These are phyloP conservation scores for Cyclotella cryptica DNA, from an alignment of 108 stramenopile genomes.

Conservation along the genomic window DNA sequence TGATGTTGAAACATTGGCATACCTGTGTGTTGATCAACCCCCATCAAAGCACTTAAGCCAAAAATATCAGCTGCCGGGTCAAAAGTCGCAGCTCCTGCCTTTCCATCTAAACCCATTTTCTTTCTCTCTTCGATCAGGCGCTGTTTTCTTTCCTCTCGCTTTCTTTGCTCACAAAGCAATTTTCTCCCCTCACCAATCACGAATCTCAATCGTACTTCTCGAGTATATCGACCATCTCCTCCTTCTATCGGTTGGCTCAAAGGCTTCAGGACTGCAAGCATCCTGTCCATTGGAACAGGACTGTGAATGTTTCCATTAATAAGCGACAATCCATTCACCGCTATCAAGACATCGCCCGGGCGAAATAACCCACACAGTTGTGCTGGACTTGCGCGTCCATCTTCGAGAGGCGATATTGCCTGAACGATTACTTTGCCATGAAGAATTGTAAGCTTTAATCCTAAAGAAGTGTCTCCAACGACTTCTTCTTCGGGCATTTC, in stretches of 20 bases:
- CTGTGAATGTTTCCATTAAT: conserved; percentile 56
- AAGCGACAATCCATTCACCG: conserved; percentile 68
- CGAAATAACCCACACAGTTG: conserved; percentile 76
- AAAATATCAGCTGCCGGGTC: conserved; percentile 69
- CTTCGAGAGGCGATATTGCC: conserved; percentile 62
- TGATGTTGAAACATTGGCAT: conserved; percentile 58
- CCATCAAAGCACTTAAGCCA: conserved; percentile 64
- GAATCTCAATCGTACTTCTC: conserved; percentile 67
- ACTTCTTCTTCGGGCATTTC: conserved; percentile 54
- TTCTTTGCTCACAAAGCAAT: conserved; percentile 53
- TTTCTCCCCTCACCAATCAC: conserved; percentile 65
- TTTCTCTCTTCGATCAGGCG: conserved; percentile 25
- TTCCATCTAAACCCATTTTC: conserved; percentile 43
- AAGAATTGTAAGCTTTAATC: conserved; percentile 79
- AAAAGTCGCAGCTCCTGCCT: not conserved
- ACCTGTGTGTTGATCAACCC: conserved; percentile 86
- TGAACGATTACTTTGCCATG: conserved; percentile 89
- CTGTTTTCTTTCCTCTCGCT: conserved; percentile 50
- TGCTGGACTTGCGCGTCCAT: conserved; percentile 85
- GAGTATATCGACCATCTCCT: conserved; percentile 55
- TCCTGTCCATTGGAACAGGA: conserved; percentile 68
- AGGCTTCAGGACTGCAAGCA: conserved; percentile 69
- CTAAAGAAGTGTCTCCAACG: conserved; percentile 82
- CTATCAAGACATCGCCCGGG: conserved; percentile 79
- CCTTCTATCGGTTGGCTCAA: conserved; percentile 67